These are phyloP conservation scores for Pseudogymnoascus sp. DNA, from an alignment of 2,329 filamentous ascomycete species.

Conservation along the genomic window DNA sequence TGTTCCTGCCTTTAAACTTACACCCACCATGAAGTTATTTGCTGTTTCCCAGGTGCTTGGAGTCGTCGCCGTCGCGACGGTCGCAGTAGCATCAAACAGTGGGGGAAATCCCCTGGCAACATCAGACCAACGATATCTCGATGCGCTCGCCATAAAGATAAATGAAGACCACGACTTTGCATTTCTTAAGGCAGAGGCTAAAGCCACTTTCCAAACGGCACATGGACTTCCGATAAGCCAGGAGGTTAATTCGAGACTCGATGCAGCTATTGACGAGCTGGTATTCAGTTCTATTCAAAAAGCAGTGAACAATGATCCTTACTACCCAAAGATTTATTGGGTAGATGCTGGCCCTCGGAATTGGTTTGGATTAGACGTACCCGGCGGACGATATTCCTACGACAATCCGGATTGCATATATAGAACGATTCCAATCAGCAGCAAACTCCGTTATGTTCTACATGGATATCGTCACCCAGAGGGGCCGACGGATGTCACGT, in stretches of 20 bases:
- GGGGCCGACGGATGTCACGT: background rate
- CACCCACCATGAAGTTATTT: background rate
- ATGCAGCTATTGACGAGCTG: background rate
- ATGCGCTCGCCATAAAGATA: background rate
- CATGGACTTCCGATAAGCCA: background rate
- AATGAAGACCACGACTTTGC: background rate
- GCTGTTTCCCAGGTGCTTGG: background rate
- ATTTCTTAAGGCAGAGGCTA: background rate
- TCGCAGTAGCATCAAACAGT: background rate
- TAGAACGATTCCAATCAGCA: constrained; percentile 1
- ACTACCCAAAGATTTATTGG: background rate
- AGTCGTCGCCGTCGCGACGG: background rate
- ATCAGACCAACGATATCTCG: background rate
- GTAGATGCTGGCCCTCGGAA: background rate
- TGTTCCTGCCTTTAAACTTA: background rate
- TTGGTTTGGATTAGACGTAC: background rate
- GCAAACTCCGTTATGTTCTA: background rate
- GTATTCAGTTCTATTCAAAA: background rate
- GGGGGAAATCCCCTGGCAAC: background rate
- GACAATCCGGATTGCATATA: background rate
- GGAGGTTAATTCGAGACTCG: background rate
- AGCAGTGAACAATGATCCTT: background rate
- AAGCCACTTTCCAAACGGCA: background rate
- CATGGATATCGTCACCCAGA: background rate
- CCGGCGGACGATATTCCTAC: background rate